Conservation (phyloP, 805 yeast species). For the Zygosaccharomyces pseudorouxii region DNA sequence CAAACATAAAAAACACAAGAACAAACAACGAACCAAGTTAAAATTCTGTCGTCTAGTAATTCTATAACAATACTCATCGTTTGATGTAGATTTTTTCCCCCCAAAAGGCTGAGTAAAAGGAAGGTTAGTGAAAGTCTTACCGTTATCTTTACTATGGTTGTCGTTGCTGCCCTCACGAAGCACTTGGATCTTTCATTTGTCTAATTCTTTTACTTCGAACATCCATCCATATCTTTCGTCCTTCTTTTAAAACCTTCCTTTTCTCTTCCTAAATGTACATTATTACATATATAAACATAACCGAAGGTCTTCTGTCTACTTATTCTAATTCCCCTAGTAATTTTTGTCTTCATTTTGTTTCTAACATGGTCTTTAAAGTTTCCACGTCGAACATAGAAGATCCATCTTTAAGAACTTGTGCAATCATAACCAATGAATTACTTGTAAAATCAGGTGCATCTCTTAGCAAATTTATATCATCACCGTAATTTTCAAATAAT, state of each 20-base stretch:
- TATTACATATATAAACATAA: slow-evolving; percentile 8
- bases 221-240: not conserved
- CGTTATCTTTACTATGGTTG: not conserved
- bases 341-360: slow-evolving; percentile 16
- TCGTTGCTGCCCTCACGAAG: not conserved
- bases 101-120: not conserved
- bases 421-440: slow-evolving; percentile 52
- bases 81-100: too few species aligned
- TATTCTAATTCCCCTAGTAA: not conserved
- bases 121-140: not conserved
- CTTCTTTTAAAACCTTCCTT: not conserved
- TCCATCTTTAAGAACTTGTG: slow-evolving; percentile 55
- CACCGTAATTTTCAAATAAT: slow-evolving; percentile 56
- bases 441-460: slow-evolving; percentile 59
- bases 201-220: not conserved
- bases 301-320: slow-evolving; percentile 3
- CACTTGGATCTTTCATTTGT: not conserved
- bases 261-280: slow-evolving; percentile 9
- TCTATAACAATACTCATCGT: not conserved
- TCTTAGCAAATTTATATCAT: slow-evolving; percentile 57
- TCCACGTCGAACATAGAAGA: slow-evolving; percentile 56
- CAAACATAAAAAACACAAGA: not conserved
- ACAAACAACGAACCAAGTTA: not conserved
- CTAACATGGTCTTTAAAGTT: slow-evolving; percentile 37
- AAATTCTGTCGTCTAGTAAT: too few species aligned